phyloP scores from a whole-genome alignment of 495 filamentous ascomycete genomes.

The Neurospora africana region DNA sequence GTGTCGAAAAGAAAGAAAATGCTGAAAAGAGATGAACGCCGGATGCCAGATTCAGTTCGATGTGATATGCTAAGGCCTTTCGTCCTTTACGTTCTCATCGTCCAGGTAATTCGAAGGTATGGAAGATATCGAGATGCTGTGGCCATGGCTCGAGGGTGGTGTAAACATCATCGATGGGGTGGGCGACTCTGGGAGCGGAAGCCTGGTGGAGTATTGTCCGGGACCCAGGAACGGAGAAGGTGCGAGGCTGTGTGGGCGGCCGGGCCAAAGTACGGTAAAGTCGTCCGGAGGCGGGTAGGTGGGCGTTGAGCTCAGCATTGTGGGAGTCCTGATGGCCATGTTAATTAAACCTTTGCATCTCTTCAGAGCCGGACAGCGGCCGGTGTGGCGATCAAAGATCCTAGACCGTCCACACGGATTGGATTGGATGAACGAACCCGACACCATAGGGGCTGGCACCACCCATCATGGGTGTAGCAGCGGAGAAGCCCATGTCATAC shows the following conservation, averaged over 20 bases:
- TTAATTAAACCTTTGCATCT: conserved; percentile 36
- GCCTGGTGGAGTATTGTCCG: conserved; percentile 20
- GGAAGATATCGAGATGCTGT: conserved; percentile 19
- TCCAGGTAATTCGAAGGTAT: conserved; percentile 10
- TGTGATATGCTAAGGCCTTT: conserved; percentile 7
- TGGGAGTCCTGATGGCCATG: conserved; percentile 35
- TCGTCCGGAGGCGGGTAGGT: conserved; percentile 26
- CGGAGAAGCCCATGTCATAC: conserved; percentile 30
- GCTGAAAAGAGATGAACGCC: conserved; percentile 7
- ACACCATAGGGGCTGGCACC: conserved; percentile 38
- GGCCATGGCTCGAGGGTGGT: conserved; percentile 19
- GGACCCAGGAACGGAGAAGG: conserved; percentile 31
- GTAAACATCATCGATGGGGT: conserved; percentile 16
- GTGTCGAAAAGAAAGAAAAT: conserved; percentile 23
- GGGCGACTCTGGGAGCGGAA: conserved; percentile 27
- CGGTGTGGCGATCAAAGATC: conserved; percentile 25
- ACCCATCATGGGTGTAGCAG: conserved; percentile 26
- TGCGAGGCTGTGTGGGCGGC: conserved; percentile 11
- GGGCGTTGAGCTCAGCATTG: conserved; percentile 26
- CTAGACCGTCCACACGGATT: conserved; percentile 40
- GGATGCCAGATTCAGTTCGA: conserved; percentile 2
- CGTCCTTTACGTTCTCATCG: conserved; percentile 19
- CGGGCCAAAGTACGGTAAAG: conserved; percentile 11
- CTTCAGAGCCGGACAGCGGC: conserved; percentile 22
- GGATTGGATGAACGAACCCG: conserved; percentile 46